Percentiles rank a stretch among this genome's conserved stretches.
Conservation (phyloP, 108 stramenopile species). For the Chaetoceros muelleri region DNA sequence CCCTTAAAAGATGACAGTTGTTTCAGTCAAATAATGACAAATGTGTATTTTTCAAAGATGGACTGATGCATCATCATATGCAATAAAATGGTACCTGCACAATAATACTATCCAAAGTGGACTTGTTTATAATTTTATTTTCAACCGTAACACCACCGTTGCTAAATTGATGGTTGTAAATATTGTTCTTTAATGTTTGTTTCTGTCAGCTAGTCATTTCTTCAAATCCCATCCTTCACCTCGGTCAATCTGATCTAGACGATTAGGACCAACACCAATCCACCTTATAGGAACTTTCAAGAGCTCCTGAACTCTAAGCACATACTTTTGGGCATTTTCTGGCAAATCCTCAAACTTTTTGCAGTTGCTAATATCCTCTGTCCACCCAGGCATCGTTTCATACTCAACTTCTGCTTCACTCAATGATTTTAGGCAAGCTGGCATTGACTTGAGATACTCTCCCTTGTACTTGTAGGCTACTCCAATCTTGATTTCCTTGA, state of each 20-base stretch:
- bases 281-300: conserved; percentile 90
- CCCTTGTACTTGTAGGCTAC: conserved; percentile 86
- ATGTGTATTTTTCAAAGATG: too few relatives aligned
- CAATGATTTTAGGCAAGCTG: conserved; percentile 73
- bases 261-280: conserved; percentile 97
- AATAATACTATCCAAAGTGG: too few relatives aligned
- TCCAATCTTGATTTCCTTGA: conserved; percentile 73
- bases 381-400: conserved; percentile 94
- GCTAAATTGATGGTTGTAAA: too few relatives aligned
- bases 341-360: conserved; percentile 93
- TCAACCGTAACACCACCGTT: too few relatives aligned
- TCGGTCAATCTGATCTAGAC: conserved; percentile 83
- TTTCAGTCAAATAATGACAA: too few relatives aligned
- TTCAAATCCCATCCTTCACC: conserved; percentile 65
- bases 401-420: conserved; percentile 88
- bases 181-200: too few relatives aligned
- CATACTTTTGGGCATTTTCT: conserved; percentile 83
- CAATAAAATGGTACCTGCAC: too few relatives aligned
- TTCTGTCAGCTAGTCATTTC: too few relatives aligned
- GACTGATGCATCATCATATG: too few relatives aligned
- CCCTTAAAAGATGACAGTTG: too few relatives aligned
- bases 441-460: conserved; percentile 82
- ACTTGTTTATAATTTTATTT: too few relatives aligned
- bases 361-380: conserved; percentile 81
- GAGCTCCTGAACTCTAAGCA: conserved; percentile 87